Base-by-base conservation (phyloP, 371 early-diverging fungal genomes). In the Mortierella sp. region DNA sequence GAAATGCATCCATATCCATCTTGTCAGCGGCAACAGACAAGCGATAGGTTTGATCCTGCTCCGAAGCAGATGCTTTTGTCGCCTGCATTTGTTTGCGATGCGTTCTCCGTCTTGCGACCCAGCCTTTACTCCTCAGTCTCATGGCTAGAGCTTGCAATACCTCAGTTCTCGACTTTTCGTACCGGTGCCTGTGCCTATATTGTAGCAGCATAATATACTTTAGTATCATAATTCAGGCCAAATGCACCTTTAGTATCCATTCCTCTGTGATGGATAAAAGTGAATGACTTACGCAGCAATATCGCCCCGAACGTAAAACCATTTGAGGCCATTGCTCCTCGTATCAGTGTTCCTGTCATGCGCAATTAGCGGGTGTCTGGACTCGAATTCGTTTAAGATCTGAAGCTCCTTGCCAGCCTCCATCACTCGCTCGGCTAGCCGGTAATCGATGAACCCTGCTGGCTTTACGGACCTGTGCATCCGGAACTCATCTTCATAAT, bases 331-430 rank as follows among this genome's bases (percentile, higher is more conserved):
- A 37, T 26, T 61, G 9, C 27, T 32, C n/a, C 26, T 28, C 42
- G 34, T 28, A 0, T 28, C 30, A 1, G 17, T 27, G 7, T 51
- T 41, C 27, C 62, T 54, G 51, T 50, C 53, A 24, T 62, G 56
- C 2, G 56, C 59, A 34, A 68, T 59, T 26, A 73, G 49, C 1
- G 68, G 67, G 34, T 73, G 73, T 27, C 60, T 23, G 6, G 73
- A 60, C 19, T 67, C 63, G 51, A 37, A 73, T 7, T 73, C 73
- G 2, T 46, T 37, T 28, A 73, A 23, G 19, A 73, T 67, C 51
- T 73, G 73, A 1, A 73, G 56, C 19, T 62, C 73, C 47, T 67
- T 73, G 11, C 73, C 73, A 19, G 68, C 73, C 44, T 73, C 68
- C 37, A 73, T 14, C 2, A 67, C 28, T 24, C 52, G 47, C 6